Percentiles rank a stretch among this genome's conserved stretches.
These are phyloP conservation scores for Purpureocillium lavendulum DNA, from an alignment of 2,329 filamentous ascomycete genomes.

Conservation along the genomic window DNA sequence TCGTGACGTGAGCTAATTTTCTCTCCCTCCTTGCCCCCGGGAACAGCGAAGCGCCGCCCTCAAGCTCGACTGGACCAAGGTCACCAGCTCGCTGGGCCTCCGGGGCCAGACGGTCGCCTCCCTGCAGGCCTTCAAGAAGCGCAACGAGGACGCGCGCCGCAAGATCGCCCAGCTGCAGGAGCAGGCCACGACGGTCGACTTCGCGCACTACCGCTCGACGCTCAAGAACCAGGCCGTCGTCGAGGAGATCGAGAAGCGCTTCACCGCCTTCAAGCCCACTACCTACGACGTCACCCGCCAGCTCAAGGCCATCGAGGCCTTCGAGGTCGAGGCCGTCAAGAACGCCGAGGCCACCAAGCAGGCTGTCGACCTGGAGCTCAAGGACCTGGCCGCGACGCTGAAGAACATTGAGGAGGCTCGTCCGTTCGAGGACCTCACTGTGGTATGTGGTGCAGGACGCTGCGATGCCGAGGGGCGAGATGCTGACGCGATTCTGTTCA, in stretches of 20 bases:
- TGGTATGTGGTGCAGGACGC: conserved; percentile 56
- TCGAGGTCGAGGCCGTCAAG: conserved; percentile 94
- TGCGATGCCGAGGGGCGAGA: not conserved
- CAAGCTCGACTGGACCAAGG: conserved; percentile 98
- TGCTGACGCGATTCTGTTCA: conserved; percentile 30
- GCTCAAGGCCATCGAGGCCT: conserved; percentile 96
- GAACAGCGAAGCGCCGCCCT: conserved; percentile 89
- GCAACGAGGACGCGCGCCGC: conserved; percentile 97
- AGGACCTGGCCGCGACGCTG: conserved; percentile 87
- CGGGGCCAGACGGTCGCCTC: conserved; percentile 87
- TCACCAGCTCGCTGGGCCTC: conserved; percentile 89
- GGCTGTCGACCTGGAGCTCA: conserved; percentile 90
- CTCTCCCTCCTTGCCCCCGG: conserved; percentile 14
- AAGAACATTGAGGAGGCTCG: conserved; percentile 95
- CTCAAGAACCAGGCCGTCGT: conserved; percentile 96
- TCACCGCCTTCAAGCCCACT: conserved; percentile 81
- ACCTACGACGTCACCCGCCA: conserved; percentile 91
- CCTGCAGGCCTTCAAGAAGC: conserved; percentile 97
- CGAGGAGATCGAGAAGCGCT: conserved; percentile 96
- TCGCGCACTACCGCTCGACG: conserved; percentile 79
- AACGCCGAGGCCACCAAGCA: conserved; percentile 95
- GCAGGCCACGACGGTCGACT: conserved; percentile 82
- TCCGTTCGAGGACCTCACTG: conserved; percentile 94
- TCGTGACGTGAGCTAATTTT: conserved; percentile 51
- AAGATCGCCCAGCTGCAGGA: conserved; percentile 79